These are phyloP conservation scores for Penicillium samsonianum DNA, from an alignment of 495 filamentous ascomycete genomes.

Conservation along the genomic window DNA sequence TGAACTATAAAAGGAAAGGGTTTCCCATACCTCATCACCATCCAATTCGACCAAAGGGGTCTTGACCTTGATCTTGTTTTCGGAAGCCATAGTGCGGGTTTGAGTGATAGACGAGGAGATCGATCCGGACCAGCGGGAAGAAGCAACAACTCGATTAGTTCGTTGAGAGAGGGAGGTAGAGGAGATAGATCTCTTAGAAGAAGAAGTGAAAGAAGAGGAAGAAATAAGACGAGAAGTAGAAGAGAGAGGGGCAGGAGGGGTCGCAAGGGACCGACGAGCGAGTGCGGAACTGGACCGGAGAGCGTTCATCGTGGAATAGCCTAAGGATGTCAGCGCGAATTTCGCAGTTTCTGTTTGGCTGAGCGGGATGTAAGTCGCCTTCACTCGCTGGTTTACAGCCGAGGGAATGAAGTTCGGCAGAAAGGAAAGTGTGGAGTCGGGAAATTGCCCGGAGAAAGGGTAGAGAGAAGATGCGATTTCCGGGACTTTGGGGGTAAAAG, in stretches of 20 bases:
- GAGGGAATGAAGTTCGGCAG: slow-evolving; percentile 37
- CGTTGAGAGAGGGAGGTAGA: slow-evolving; percentile 33
- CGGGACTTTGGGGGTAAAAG: slow-evolving; percentile 13
- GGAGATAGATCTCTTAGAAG: slow-evolving; percentile 31
- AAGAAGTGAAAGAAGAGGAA: slow-evolving; percentile 27
- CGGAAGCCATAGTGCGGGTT: slow-evolving; percentile 50
- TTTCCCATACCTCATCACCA: slow-evolving; percentile 74
- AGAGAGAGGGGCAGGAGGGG: slow-evolving; percentile 42
- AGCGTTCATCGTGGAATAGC: slow-evolving; percentile 34
- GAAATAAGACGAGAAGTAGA: slow-evolving; percentile 34
- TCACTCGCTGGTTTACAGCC: slow-evolving; percentile 26
- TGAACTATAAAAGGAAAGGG: slow-evolving; percentile 30
- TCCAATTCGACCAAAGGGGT: slow-evolving; percentile 97
- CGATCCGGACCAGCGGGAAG: slow-evolving; percentile 41
- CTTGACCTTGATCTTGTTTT: slow-evolving; percentile 89
- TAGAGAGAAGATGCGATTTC: slow-evolving; percentile 4
- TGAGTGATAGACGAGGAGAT: slow-evolving; percentile 34
- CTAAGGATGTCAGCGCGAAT: slow-evolving; percentile 26
- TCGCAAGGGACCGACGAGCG: slow-evolving; percentile 40
- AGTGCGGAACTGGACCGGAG: slow-evolving; percentile 49
- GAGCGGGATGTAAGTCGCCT: slow-evolving; percentile 6
- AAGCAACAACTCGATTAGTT: slow-evolving; percentile 29
- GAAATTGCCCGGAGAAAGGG: slow-evolving; percentile 9
- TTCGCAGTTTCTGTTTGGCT: slow-evolving; percentile 27
- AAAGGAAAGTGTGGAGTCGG: slow-evolving; percentile 31